A percentile compares a stretch with the other conserved stretches of the same genome.
Evolutionary conservation across 176 grass and related monocot genomes (phyloP).

Genomic region (Themeda triandra): DNA sequence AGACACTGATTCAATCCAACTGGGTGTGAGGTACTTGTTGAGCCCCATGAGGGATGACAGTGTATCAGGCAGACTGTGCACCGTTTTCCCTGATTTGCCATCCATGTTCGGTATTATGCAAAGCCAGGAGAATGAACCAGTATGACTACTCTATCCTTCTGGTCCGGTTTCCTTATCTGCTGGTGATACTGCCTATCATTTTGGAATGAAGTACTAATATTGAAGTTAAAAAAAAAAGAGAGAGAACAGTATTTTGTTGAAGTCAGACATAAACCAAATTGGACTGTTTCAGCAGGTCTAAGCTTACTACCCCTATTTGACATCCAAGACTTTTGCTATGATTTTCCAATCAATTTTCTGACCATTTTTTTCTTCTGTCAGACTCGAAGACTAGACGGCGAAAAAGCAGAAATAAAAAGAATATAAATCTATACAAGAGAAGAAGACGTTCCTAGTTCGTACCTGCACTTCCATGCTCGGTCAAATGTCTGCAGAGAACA

Average conservation of each 20-base stretch:
- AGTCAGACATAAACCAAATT: slow-evolving; percentile 9
- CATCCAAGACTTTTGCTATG: slow-evolving; percentile 11
- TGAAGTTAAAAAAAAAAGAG: background rate
- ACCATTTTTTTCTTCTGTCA: slow-evolving; percentile 23
- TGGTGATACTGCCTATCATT: slow-evolving; percentile 26
- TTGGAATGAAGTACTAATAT: slow-evolving; percentile 19
- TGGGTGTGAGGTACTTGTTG: slow-evolving; percentile 61
- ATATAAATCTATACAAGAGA: background rate
- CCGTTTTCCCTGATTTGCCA: slow-evolving; percentile 39
- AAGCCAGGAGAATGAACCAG: slow-evolving; percentile 9
- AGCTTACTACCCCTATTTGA: slow-evolving; percentile 10
- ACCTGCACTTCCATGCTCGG: slow-evolving; percentile 26
- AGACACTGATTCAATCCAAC: slow-evolving; percentile 77
- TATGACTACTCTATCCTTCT: slow-evolving; percentile 13
- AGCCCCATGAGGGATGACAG: slow-evolving; percentile 61
- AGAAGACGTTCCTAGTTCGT: slow-evolving; percentile 11
- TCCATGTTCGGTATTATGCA: slow-evolving; percentile 49
- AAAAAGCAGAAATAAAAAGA: slow-evolving; percentile 18
- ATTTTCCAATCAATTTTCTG: slow-evolving; percentile 28
- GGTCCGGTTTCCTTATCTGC: slow-evolving; percentile 13
- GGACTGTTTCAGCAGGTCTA: slow-evolving; percentile 19
- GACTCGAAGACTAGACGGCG: slow-evolving; percentile 4
- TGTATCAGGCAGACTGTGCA: slow-evolving; percentile 62
- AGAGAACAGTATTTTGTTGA: background rate
- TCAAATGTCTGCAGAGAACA: slow-evolving; percentile 24